Evolutionary conservation across 441 rosid species (phyloP).

Genomic region (Eutrema salsugineum): DNA sequence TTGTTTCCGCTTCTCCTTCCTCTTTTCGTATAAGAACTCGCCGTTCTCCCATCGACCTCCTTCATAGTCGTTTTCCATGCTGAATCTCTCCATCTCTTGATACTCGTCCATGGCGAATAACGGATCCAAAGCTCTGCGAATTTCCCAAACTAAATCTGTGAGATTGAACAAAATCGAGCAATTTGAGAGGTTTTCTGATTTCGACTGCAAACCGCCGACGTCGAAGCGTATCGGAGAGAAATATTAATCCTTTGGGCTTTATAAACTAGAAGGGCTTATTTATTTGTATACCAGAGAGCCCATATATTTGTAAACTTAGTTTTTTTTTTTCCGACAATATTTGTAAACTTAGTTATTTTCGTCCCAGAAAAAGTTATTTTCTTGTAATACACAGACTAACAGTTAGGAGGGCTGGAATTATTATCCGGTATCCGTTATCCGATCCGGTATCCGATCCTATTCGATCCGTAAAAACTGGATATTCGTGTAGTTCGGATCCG

Average conservation of each 20-base stretch:
- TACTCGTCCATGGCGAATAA: slow-evolving; percentile 58
- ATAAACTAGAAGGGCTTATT: background rate
- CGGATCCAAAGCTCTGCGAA: background rate
- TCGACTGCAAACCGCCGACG: slow-evolving; percentile 23
- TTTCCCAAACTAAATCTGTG: background rate
- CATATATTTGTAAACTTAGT: background rate
- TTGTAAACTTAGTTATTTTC: no score
- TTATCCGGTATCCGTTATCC: no score
- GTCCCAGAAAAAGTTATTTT: no score
- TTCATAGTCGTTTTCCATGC: slow-evolving; percentile 83
- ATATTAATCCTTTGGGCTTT: background rate
- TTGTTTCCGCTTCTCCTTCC: slow-evolving; percentile 64
- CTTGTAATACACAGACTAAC: no score
- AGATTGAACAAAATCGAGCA: background rate
- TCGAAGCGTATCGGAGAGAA: background rate
- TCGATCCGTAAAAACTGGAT: no score
- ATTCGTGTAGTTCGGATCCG: no score
- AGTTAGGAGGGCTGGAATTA: no score
- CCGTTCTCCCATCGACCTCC: slow-evolving; percentile 67
- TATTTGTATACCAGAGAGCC: background rate
- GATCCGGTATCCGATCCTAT: no score
- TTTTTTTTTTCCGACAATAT: no score
- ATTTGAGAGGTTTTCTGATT: background rate
- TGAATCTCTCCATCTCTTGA: slow-evolving; percentile 82
- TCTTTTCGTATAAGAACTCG: slow-evolving; percentile 57